A percentile compares a stretch with the other conserved stretches of the same genome.
These are phyloP conservation scores for Phytomonas francai DNA, from an alignment of 208 protist species.

Conservation along the genomic window DNA sequence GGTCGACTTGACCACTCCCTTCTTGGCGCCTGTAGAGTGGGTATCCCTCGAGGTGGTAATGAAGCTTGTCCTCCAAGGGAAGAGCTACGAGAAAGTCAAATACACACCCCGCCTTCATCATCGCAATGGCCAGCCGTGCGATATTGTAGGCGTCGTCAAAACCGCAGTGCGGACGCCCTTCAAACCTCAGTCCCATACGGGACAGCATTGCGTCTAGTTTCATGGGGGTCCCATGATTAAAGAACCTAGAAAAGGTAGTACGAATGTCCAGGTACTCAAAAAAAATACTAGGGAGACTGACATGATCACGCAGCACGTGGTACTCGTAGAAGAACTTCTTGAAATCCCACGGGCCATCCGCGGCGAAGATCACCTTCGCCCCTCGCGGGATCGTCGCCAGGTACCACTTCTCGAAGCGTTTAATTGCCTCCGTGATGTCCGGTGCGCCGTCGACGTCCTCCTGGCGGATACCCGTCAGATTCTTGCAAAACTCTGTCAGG, in stretches of 20 bases:
- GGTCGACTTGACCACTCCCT: slow-evolving; percentile 66
- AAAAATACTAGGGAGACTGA: slow-evolving; percentile 68
- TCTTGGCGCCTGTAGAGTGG: slow-evolving; percentile 76
- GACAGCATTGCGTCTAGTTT: slow-evolving; percentile 79
- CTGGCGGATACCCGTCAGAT: slow-evolving; percentile 94
- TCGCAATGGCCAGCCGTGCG: slow-evolving; percentile 69
- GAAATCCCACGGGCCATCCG: slow-evolving; percentile 87
- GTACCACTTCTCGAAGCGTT: slow-evolving; percentile 73
- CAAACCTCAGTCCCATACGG: slow-evolving; percentile 59
- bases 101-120: slow-evolving; percentile 77
- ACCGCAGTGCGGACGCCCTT: slow-evolving; percentile 81
- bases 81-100: slow-evolving; percentile 77
- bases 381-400: slow-evolving; percentile 52
- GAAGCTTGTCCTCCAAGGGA: slow-evolving; percentile 50
- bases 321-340: slow-evolving; percentile 74
- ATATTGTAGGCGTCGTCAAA: slow-evolving; percentile 91
- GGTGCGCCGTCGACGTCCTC: slow-evolving; percentile 76
- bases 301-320: slow-evolving; percentile 71
- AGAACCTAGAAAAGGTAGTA: slow-evolving; percentile 69
- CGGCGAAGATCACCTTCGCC: slow-evolving; percentile 70
- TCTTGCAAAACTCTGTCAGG: slow-evolving; percentile 89
- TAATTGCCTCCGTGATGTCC: slow-evolving; percentile 56
- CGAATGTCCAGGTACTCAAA: slow-evolving; percentile 88
- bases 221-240: slow-evolving; percentile 57
- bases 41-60: slow-evolving; percentile 53